Base-by-base conservation (phyloP, 306 rosid species). In the Corylus heterophylla region DNA sequence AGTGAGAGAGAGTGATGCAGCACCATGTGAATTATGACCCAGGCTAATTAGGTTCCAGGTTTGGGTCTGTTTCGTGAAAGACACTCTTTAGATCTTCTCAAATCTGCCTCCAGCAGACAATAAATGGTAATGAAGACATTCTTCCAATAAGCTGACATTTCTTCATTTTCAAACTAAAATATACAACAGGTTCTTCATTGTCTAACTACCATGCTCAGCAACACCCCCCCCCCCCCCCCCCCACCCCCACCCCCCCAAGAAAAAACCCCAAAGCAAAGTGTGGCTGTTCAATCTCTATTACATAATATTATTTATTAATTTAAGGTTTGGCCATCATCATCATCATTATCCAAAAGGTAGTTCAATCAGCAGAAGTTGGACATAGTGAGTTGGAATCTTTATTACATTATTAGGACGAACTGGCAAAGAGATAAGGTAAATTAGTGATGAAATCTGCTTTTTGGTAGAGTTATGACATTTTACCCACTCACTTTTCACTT, bases 331-430 rank as follows among this genome's bases (percentile, higher is more conserved):
- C 27, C 8, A 31, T 67, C 2, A 20, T 39, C 61, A 20, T 39
- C 61, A 27, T 55, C 14, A 37, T 16, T 27, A 62, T 67, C 49
- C 70, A 42, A 62, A 73, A 79, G 45, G 78, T 27, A 50, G 50
- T 55, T 13, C 52, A 76, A 54, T 66, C 47, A 42, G 42, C 14
- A 68, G 14, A 68, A 31, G 67, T 27, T 17, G 27, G 48, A 64
- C 13, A 37, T 31, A 37, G 45, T 64, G 35, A 31, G 72, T 42
- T 39, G 75, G 17, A 55, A 22, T 4, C 54, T 73, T 48, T 27
- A 51, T 54, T 27, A 54, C 37, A 54, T n/a, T 7, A 42, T 2
- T 7, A 31, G 27, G 52, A 55, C 45, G 5, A 74, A 48, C 29
- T 29, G 35, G 61, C 7, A 45, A 13, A 68, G 9, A n/a, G 7